A percentile compares a stretch with the other conserved stretches of the same genome.
phyloP scores from a whole-genome alignment of 2,329 filamentous ascomycete genomes.

The Aureobasidium sp. region DNA sequence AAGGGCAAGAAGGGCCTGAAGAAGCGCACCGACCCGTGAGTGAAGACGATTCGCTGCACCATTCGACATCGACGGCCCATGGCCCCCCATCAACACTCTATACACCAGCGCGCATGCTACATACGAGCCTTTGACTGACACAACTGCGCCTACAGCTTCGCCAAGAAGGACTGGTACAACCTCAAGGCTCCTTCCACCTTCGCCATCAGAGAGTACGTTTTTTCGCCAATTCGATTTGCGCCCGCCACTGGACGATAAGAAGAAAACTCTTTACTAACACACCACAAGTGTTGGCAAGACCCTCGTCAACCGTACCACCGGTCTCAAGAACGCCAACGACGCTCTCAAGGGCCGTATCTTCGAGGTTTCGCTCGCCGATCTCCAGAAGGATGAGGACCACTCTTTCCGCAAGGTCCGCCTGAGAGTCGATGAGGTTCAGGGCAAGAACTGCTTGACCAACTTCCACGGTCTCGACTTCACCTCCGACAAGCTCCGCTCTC shows the following conservation, averaged over 20 bases:
- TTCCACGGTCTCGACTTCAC: constrained; percentile 99
- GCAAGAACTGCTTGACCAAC: constrained; percentile 99
- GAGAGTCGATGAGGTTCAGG: constrained; percentile 96
- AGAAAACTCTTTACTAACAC: constrained; percentile 27
- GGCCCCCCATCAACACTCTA: background rate
- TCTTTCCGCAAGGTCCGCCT: constrained; percentile 99
- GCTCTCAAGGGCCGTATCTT: constrained; percentile 97
- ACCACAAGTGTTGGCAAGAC: constrained; percentile 76
- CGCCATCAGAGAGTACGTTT: constrained; percentile 74
- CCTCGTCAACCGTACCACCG: constrained; percentile 97
- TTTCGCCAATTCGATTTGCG: constrained; percentile 30
- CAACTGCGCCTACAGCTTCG: constrained; percentile 27
- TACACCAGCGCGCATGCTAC: constrained; percentile 1
- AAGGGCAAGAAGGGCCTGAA: constrained; percentile 99
- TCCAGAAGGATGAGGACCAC: constrained; percentile 99
- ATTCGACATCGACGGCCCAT: constrained; percentile 52
- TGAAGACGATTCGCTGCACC: constrained; percentile 30
- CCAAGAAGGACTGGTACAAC: constrained; percentile 93
- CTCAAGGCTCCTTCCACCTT: constrained; percentile 98
- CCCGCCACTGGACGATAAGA: constrained; percentile 4
- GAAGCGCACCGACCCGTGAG: constrained; percentile 85
- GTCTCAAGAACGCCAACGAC: constrained; percentile 99
- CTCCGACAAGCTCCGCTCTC: constrained; percentile 97
- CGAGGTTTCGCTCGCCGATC: constrained; percentile 96
- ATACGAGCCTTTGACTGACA: constrained; percentile 8